A percentile compares a stretch with the other conserved stretches of the same genome.
Conservation (phyloP, 345 rosid genomes). For the Bruguiera sexangula region DNA sequence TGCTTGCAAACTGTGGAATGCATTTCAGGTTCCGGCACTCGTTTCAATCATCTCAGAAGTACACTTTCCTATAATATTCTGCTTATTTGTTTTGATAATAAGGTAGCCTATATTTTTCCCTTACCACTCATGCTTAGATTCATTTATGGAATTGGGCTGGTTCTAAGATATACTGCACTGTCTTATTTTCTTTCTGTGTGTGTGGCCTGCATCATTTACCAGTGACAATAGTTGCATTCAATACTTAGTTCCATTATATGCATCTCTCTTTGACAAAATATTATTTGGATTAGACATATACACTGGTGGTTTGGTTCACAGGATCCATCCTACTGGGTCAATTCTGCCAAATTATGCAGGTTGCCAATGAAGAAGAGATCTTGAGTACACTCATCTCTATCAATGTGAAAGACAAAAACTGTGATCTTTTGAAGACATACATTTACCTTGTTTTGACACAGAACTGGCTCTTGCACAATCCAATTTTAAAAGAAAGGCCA, state of each 20-base stretch:
- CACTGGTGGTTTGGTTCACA: too few relatives aligned
- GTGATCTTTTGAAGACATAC: constrained; percentile 63
- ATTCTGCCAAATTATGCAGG: constrained; percentile 37
- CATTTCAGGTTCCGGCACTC: constrained; percentile 47
- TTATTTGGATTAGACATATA: too few relatives aligned
- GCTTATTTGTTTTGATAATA: constrained; percentile 41
- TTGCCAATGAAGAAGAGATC: constrained; percentile 51
- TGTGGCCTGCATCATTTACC: too few relatives aligned
- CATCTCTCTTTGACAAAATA: too few relatives aligned
- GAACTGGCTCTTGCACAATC: constrained; percentile 65
- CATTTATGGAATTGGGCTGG: not conserved
- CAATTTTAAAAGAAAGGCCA: constrained; percentile 43
- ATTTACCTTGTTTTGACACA: constrained; percentile 56
- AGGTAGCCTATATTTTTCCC: constrained; percentile 42
- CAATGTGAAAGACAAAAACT: constrained; percentile 53
- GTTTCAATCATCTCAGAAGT: constrained; percentile 65
- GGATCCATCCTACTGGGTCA: not conserved
- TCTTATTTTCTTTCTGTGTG: too few relatives aligned
- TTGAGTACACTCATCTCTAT: constrained; percentile 50
- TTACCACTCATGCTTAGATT: constrained; percentile 2
- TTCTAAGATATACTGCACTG: too few relatives aligned
- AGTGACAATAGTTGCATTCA: too few relatives aligned
- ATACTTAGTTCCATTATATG: too few relatives aligned
- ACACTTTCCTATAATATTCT: constrained; percentile 56
- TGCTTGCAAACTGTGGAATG: constrained; percentile 74